phyloP scores from a whole-genome alignment of 1,284 basidiomycete genomes.

The Inonotus obliquus region DNA sequence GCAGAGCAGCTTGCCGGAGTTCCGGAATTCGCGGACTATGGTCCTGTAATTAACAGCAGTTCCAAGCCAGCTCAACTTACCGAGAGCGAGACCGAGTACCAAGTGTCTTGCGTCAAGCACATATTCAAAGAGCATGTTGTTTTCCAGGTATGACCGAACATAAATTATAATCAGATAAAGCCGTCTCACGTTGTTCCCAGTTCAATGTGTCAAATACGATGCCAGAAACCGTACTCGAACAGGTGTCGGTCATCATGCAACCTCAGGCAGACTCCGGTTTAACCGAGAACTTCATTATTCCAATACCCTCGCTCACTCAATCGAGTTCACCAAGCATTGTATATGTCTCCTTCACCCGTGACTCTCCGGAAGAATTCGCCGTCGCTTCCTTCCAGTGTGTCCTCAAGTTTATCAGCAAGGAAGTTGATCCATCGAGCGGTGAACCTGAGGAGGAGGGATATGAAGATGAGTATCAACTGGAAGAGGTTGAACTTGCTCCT shows the following conservation, averaged over 20 bases:
- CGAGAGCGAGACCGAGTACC: conserved; percentile 97
- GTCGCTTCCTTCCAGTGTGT: conserved; percentile 86
- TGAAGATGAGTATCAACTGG: conserved; percentile 97
- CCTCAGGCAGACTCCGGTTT: conserved; percentile 72
- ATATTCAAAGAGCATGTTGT: conserved; percentile 95
- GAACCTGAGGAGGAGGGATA: conserved; percentile 98
- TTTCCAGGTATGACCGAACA: conserved; percentile 67
- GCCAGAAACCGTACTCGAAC: conserved; percentile 94
- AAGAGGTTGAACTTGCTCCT: conserved; percentile 91
- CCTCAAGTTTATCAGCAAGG: conserved; percentile 97
- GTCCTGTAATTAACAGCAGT: conserved; percentile 85
- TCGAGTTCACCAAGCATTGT: conserved; percentile 75
- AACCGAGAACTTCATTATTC: conserved; percentile 94
- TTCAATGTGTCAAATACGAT: conserved; percentile 99
- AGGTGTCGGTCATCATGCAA: conserved; percentile 93
- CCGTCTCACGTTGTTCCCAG: conserved; percentile 34
- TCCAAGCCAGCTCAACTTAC: conserved; percentile 81
- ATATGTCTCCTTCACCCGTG: conserved; percentile 93
- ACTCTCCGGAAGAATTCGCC: conserved; percentile 72
- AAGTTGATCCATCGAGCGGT: conserved; percentile 94
- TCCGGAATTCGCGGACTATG: conserved; percentile 84
- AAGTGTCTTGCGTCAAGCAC: conserved; percentile 95
- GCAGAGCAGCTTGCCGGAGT: conserved; percentile 82
- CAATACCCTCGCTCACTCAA: conserved; percentile 65
- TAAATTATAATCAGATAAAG: neutral